These are phyloP conservation scores for Leccinum obscurum DNA, from an alignment of 768 basidiomycete genomes.

Conservation along the genomic window DNA sequence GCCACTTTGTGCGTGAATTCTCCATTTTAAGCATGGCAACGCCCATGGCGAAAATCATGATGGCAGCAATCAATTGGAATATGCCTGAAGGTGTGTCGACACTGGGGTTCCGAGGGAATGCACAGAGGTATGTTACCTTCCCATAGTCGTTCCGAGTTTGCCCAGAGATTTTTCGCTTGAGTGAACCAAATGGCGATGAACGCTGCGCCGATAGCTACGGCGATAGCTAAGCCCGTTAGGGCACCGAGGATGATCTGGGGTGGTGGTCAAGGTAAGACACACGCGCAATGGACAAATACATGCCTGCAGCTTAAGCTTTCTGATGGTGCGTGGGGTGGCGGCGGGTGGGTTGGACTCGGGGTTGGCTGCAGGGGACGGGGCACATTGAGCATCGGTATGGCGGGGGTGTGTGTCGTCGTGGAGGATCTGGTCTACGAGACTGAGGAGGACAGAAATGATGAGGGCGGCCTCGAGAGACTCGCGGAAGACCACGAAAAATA, in stretches of 20 bases:
- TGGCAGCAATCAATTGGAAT: conserved; percentile 65
- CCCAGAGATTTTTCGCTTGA: conserved; percentile 80
- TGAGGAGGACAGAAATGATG: conserved; percentile 89
- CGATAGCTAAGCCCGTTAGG: conserved; percentile 69
- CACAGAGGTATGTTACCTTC: conserved; percentile 57
- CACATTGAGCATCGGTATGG: neutral
- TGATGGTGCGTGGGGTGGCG: conserved; percentile 48
- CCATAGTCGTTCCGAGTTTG: conserved; percentile 85
- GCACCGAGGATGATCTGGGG: conserved; percentile 76
- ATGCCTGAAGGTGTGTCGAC: conserved; percentile 43
- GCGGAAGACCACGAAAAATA: conserved; percentile 96
- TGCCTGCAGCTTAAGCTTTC: conserved; percentile 72
- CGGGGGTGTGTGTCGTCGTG: conserved; percentile 22
- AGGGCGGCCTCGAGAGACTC: conserved; percentile 92
- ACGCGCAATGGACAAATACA: neutral
- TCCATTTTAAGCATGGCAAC: conserved; percentile 96
- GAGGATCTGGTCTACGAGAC: conserved; percentile 87
- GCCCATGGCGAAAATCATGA: conserved; percentile 94
- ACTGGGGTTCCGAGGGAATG: neutral
- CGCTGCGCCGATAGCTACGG: conserved; percentile 82
- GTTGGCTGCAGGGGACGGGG: neutral
- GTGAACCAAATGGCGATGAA: conserved; percentile 98
- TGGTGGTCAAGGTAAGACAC: neutral
- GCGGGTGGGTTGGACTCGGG: conserved; percentile 28
- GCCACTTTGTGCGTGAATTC: conserved; percentile 91